These are phyloP conservation scores for Trametes sanguinea DNA, from an alignment of 768 basidiomycete genomes.

Conservation along the genomic window DNA sequence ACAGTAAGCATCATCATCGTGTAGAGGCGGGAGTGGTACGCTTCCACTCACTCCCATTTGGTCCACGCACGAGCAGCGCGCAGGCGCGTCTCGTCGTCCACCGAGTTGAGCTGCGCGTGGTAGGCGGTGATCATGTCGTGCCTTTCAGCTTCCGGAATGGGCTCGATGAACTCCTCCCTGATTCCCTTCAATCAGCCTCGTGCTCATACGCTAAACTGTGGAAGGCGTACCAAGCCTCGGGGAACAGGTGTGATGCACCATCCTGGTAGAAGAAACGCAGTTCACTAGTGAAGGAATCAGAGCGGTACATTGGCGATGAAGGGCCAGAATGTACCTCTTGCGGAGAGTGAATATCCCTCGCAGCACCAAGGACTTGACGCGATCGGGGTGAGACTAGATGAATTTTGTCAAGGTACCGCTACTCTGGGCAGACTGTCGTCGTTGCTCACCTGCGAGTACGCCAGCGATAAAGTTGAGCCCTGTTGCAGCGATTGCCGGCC, in stretches of 20 bases:
- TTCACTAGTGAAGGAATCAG: constrained; percentile 46
- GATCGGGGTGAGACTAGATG: constrained; percentile 72
- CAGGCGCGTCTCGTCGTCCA: constrained; percentile 64
- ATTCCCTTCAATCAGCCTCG: neutral
- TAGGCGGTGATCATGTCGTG: constrained; percentile 83
- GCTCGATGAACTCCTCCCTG: constrained; percentile 83
- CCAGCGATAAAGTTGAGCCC: constrained; percentile 87
- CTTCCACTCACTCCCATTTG: constrained; percentile 80
- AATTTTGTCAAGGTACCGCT: too few species aligned
- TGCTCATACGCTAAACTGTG: neutral
- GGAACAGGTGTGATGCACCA: constrained; percentile 79
- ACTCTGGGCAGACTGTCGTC: too few species aligned
- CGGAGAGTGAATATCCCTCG: constrained; percentile 89
- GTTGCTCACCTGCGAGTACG: constrained; percentile 72
- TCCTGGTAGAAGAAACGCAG: constrained; percentile 93
- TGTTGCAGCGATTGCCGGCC: constrained; percentile 21
- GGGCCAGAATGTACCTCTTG: constrained; percentile 51
- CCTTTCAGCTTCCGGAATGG: constrained; percentile 81
- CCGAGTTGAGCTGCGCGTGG: constrained; percentile 73
- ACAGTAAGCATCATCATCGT: neutral
- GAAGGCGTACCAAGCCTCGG: constrained; percentile 74
- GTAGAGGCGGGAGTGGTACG: neutral
- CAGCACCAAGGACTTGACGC: constrained; percentile 76
- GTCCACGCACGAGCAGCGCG: constrained; percentile 83
- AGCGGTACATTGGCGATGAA: too few species aligned